Evolutionary conservation across 805 yeast genomes (phyloP).

Genomic region (Candida parachauliodes): DNA sequence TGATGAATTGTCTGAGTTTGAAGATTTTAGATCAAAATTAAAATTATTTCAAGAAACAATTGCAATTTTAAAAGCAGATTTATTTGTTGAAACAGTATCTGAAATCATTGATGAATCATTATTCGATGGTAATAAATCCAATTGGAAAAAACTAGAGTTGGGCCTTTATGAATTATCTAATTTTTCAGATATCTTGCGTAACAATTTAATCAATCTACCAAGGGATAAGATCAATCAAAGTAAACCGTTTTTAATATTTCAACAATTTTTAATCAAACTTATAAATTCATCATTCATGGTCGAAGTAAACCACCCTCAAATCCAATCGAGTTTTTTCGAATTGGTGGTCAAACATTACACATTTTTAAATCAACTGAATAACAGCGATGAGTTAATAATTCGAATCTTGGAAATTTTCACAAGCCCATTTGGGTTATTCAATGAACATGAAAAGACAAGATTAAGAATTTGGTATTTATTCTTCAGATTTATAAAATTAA

Average conservation of each 20-base stretch:
- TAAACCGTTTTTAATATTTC: constrained; percentile 60
- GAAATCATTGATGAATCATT: constrained; percentile 53
- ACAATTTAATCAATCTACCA: constrained; percentile 68
- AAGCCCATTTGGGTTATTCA: constrained; percentile 78
- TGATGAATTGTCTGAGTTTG: constrained; percentile 73
- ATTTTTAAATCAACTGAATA: constrained; percentile 43
- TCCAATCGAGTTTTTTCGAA: constrained; percentile 81
- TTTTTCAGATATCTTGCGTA: constrained; percentile 75
- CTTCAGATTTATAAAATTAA: constrained; percentile 73
- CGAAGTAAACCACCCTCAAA: constrained; percentile 67
- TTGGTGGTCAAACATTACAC: constrained; percentile 74
- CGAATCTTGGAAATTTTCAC: constrained; percentile 75
- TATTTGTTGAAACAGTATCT: constrained; percentile 59
- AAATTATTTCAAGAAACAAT: constrained; percentile 83
- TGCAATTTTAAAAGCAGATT: constrained; percentile 49
- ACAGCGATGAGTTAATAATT: constrained; percentile 41
- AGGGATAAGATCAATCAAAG: constrained; percentile 63
- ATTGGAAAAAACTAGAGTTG: constrained; percentile 84
- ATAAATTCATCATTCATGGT: constrained; percentile 45
- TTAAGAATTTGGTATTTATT: constrained; percentile 88
- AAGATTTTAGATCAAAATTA: constrained; percentile 71
- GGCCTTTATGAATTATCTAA: constrained; percentile 80
- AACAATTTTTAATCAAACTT: constrained; percentile 56
- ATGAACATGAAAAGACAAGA: constrained; percentile 67
- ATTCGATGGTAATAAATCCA: constrained; percentile 42